Evolutionary conservation across 106 monocot species (phyloP).

Genomic region (Ottelia alismoides): DNA sequence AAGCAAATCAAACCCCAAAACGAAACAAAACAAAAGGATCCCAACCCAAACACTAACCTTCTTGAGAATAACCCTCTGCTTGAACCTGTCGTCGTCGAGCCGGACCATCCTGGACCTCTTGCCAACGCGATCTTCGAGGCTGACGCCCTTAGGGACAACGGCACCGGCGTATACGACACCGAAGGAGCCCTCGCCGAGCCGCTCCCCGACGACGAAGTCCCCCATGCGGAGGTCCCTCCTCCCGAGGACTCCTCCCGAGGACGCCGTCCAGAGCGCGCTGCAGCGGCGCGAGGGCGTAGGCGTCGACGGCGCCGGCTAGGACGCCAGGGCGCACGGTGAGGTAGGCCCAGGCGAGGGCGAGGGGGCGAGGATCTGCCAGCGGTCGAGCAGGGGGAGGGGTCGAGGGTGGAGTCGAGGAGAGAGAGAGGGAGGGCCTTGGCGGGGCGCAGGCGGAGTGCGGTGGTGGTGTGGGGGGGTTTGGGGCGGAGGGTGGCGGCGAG

Average conservation of each 20-base stretch:
- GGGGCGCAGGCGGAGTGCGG: no score
- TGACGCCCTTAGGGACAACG: conserved; percentile 49
- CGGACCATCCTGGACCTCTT: conserved; percentile 17
- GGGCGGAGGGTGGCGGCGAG: no score
- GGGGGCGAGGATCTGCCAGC: no score
- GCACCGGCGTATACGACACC: conserved; percentile 79
- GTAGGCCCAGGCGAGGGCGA: conserved; percentile 56
- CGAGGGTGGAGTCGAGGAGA: no score
- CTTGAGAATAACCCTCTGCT: conserved; percentile 77
- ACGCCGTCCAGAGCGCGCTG: conserved; percentile 55
- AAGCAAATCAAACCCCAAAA: no score
- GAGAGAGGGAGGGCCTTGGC: no score
- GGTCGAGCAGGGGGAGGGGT: no score
- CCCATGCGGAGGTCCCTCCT: conserved; percentile 68
- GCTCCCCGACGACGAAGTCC: conserved; percentile 73
- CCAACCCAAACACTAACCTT: no score
- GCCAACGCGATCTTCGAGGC: conserved; percentile 32
- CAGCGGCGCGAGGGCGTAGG: conserved; percentile 74
- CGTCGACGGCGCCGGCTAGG: conserved; percentile 73
- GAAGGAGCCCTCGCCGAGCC: conserved; percentile 84
- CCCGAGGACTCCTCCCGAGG: no score
- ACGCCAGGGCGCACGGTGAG: conserved; percentile 88
- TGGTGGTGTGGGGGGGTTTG: no score
- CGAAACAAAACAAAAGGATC: no score
- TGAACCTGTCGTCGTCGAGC: conserved; percentile 50